Evolutionary conservation across 2,329 filamentous ascomycete species (phyloP).

Genomic region (Pseudophaeomoniella oleicola): DNA sequence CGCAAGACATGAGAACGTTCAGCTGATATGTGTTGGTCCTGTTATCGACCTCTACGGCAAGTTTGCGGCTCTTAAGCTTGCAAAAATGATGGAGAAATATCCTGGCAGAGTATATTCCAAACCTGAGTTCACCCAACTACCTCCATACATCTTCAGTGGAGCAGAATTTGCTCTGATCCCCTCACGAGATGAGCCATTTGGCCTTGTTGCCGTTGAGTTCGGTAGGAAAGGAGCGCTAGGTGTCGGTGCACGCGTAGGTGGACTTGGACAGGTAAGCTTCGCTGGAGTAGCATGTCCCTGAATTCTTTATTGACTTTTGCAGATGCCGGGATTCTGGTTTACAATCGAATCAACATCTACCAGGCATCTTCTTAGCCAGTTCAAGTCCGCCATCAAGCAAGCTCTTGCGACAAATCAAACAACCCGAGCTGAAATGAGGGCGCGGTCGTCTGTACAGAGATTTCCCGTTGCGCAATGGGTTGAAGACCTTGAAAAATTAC

Average conservation of each 20-base stretch:
- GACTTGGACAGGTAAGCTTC: constrained; percentile 29
- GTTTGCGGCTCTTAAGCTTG: constrained; percentile 43
- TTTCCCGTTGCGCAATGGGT: constrained; percentile 46
- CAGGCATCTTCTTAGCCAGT: constrained; percentile 40
- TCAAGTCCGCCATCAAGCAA: constrained; percentile 38
- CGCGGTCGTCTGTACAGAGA: constrained; percentile 39
- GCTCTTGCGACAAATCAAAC: constrained; percentile 35
- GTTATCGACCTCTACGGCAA: constrained; percentile 45
- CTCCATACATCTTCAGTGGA: constrained; percentile 44
- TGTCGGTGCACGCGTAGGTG: constrained; percentile 42
- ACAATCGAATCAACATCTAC: constrained; percentile 42
- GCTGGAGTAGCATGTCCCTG: neutral
- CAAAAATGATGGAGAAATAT: constrained; percentile 40
- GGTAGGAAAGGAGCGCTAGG: constrained; percentile 44
- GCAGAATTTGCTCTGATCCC: constrained; percentile 47
- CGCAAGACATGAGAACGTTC: constrained; percentile 36
- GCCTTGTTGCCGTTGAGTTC: constrained; percentile 45
- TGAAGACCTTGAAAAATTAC: constrained; percentile 38
- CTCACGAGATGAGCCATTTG: constrained; percentile 45
- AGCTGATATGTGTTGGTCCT: constrained; percentile 41
- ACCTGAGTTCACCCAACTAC: constrained; percentile 43
- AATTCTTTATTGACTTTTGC: neutral
- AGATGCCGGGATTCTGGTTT: constrained; percentile 49
- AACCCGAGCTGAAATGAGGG: constrained; percentile 38
- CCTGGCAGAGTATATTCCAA: constrained; percentile 43